Conservation (phyloP, 1,139 yeast genomes). For the Tardiomyces digboiensis region DNA sequence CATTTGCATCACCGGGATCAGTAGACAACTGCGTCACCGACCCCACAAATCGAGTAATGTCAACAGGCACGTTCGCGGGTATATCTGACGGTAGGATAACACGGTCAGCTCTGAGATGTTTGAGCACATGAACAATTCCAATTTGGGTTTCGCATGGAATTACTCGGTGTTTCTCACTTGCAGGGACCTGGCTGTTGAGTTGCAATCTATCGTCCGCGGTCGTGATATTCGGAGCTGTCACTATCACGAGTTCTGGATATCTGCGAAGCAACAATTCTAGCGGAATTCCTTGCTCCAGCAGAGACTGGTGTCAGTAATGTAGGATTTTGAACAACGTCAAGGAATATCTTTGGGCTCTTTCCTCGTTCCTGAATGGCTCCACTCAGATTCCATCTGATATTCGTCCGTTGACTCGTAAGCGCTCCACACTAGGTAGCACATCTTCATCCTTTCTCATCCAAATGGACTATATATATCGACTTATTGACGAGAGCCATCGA, state of each 20-base stretch:
- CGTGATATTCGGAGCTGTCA: constrained; percentile 17
- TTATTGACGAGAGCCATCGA: no score
- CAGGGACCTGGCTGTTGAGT: neutral
- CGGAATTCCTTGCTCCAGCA: neutral
- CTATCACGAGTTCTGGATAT: constrained; percentile 18
- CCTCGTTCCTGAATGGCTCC: no score
- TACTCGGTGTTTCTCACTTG: constrained; percentile 11
- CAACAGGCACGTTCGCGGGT: constrained; percentile 6
- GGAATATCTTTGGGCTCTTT: no score
- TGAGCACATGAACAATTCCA: constrained; percentile 22
- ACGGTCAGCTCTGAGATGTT: constrained; percentile 20
- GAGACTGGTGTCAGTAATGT: neutral
- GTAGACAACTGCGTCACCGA: neutral
- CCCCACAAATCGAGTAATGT: constrained; percentile 13
- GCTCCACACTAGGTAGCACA: no score
- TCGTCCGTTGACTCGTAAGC: no score
- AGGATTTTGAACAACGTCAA: no score
- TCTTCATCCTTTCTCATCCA: no score
- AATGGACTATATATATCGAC: no score
- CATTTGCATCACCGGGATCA: neutral
- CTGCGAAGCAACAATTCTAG: constrained; percentile 7
- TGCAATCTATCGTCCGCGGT: constrained; percentile 2
- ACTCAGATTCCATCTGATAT: no score
- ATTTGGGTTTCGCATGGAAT: constrained; percentile 21
- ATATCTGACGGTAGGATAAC: constrained; percentile 18